phyloP scores from a whole-genome alignment of 177 flowering plant genomes.

The Vitis hybrid region DNA sequence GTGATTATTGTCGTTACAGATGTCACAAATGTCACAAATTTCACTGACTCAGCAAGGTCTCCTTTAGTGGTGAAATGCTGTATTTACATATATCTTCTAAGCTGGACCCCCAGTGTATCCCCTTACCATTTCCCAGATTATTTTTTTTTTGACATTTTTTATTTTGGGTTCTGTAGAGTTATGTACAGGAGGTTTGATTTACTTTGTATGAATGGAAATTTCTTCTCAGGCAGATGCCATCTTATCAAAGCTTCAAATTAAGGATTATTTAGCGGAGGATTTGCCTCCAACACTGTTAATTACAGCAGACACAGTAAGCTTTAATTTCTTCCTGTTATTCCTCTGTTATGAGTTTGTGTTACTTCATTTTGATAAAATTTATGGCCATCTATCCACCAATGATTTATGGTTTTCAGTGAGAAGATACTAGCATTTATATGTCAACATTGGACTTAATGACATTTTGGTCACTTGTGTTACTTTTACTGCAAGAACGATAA shows the following conservation, averaged over 20 bases:
- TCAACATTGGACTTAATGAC: too few species aligned
- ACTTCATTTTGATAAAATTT: background rate
- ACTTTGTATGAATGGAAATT: too few species aligned
- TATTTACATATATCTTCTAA: background rate
- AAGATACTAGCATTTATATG: too few species aligned
- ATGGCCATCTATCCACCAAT: background rate
- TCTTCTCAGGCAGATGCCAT: constrained; percentile 58
- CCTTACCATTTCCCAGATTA: background rate
- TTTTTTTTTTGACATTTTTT: background rate
- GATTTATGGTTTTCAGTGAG: background rate
- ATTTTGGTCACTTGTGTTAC: too few species aligned
- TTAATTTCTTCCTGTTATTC: constrained; percentile 6
- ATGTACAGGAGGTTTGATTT: background rate
- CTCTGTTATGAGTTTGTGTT: background rate
- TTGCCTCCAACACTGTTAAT: constrained; percentile 39
- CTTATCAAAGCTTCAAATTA: constrained; percentile 32
- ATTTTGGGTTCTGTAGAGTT: background rate
- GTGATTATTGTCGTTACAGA: too few species aligned
- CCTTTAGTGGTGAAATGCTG: too few species aligned
- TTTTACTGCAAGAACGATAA: too few species aligned
- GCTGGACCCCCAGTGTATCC: background rate
- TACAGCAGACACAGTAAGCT: constrained; percentile 69
- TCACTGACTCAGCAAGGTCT: too few species aligned
- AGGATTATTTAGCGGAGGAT: constrained; percentile 18
- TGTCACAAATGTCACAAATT: too few species aligned